These are phyloP conservation scores for Chlorella variabilis DNA, from an alignment of 163 green algal genomes.

Conservation along the genomic window DNA sequence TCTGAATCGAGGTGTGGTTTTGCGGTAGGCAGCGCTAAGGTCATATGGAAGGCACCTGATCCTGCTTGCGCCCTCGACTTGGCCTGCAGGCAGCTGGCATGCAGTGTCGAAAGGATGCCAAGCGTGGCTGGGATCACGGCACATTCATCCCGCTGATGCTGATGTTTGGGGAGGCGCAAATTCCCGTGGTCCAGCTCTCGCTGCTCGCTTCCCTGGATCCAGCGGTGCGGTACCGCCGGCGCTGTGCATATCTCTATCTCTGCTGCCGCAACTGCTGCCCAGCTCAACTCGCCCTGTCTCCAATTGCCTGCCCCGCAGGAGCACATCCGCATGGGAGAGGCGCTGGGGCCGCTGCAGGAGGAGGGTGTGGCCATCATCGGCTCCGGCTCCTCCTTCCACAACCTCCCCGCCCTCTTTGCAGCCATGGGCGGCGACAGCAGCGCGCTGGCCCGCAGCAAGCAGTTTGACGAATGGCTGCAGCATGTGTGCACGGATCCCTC, in stretches of 20 bases:
- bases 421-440: constrained; percentile 36
- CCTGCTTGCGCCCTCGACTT: neutral
- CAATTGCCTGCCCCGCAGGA: neutral
- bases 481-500: constrained; percentile 22
- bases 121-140: constrained; percentile 64
- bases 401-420: constrained; percentile 50
- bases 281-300: neutral
- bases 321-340: constrained; percentile 49
- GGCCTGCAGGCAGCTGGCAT: constrained; percentile 41
- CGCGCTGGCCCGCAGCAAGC: neutral
- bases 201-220: constrained; percentile 58
- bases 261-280: neutral
- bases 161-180: constrained; percentile 64
- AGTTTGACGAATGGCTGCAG: constrained; percentile 51
- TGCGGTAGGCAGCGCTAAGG: too few relatives aligned
- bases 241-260: too few relatives aligned
- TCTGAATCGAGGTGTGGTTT: too few relatives aligned
- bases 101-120: constrained; percentile 18
- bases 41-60: too few relatives aligned
- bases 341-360: constrained; percentile 65
- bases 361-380: constrained; percentile 74
- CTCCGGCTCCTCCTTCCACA: constrained; percentile 71
- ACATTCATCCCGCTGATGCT: constrained; percentile 77
- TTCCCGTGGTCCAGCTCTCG: constrained; percentile 73
- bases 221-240: neutral